Evolutionary conservation across 257 asterid species (phyloP), one percentile per base, ranked within the genome.

Genomic region (Gentiana dahurica): DNA sequence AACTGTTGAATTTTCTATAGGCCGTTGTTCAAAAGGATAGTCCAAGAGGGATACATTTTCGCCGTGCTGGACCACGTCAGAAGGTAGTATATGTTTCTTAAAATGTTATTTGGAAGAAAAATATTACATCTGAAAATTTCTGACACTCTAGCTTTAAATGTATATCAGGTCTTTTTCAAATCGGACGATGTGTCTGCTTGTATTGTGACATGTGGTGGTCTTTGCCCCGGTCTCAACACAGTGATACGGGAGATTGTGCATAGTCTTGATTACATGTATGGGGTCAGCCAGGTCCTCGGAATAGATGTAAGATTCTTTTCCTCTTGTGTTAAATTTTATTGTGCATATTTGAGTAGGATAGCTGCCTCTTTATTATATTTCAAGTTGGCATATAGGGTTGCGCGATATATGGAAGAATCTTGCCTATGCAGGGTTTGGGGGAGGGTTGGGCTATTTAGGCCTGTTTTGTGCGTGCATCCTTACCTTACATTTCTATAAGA

Each of bases 21-120:
- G 64, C 83, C 62, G 98, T 91, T 70, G 95, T 83, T 69, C 98
- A 91, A 56, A 87, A 81, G 78, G 89, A 87, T 69, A 70, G 89
- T 74, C 94, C 94, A n/a, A 80, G 96, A 69, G 98, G 96, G 59
- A 39, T 83, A 68, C 98, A 91, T 77, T 87, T 91, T 73, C 87
- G 95, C 64, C 92, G 98, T 32, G 96, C 98, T 66, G 98, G 98
- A 72, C 96, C 96, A 53, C 95, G 98, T 36, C 83, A 87, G 72
- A 87, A 83, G 96, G 98, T 81, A 74, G 53, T 51, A 48, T 59
- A 65, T 34, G 54, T 61, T 57, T 13, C 13, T 37, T 38, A 7
- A 8, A 6, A 36, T 69, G 37, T 53, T 57, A 12, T 65, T 35
- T 34, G 49, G 3, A 35, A 47, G 49, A 54, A 34, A 41, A 6